Conservation (phyloP, 805 yeast species). For the Hanseniaspora meyeri region DNA sequence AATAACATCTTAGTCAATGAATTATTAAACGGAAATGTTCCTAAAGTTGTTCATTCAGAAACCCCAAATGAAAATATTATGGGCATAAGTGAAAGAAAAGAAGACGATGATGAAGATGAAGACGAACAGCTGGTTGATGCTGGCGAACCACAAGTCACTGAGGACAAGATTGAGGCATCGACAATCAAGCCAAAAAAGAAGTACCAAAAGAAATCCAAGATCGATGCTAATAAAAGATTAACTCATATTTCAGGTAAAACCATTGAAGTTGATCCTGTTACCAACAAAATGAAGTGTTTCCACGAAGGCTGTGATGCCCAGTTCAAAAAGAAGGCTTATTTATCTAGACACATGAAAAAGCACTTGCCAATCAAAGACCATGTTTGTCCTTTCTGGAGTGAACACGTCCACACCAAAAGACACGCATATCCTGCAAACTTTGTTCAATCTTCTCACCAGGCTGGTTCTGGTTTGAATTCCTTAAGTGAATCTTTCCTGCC, state of each 20-base stretch:
- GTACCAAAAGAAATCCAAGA: neutral
- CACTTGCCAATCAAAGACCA: constrained; percentile 68
- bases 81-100: neutral
- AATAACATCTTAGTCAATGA: neutral
- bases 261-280: constrained; percentile 9
- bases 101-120: neutral
- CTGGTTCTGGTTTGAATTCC: neutral
- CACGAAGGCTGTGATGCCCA: constrained; percentile 46
- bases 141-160: neutral
- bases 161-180: neutral
- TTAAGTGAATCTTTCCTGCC: constrained; percentile 8
- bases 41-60: neutral
- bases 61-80: neutral
- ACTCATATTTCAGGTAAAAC: constrained; percentile 4
- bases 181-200: neutral
- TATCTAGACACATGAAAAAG: constrained; percentile 72
- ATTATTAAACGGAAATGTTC: neutral
- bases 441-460: neutral
- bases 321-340: constrained; percentile 55
- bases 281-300: constrained; percentile 9
- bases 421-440: neutral
- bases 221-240: neutral
- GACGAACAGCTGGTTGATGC: neutral
- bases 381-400: constrained; percentile 57
- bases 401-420: constrained; percentile 17